Evolutionary conservation across 176 grass and related monocot species (phyloP).

Genomic region (Hsuehochloa calcarea): DNA sequence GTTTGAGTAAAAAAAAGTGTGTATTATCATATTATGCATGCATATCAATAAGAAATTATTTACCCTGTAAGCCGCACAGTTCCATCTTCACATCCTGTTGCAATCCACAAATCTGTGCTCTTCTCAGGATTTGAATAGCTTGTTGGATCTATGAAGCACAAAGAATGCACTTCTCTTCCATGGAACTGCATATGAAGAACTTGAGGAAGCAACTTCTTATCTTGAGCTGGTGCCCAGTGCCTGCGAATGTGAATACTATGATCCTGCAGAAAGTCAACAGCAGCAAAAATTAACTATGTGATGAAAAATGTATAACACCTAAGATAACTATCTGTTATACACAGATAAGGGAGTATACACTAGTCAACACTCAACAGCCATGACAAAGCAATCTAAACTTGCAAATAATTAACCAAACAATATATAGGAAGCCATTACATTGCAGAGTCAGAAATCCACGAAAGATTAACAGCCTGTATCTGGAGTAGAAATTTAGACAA

Average conservation of each 20-base stretch:
- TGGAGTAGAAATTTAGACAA: background rate
- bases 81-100: conserved; percentile 95
- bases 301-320: background rate
- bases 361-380: background rate
- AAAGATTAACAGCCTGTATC: background rate
- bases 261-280: conserved; percentile 54
- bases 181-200: conserved; percentile 85
- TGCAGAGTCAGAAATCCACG: background rate
- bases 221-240: conserved; percentile 53
- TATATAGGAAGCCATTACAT: background rate
- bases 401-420: background rate
- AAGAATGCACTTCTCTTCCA: conserved; percentile 90
- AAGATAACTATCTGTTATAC: background rate
- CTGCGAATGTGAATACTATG: conserved; percentile 75
- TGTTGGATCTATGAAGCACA: conserved; percentile 66
- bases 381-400: conserved; percentile 1
- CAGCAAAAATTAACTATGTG: background rate
- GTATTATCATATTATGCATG: background rate
- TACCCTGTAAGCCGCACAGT: conserved; percentile 86
- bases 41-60: conserved; percentile 1
- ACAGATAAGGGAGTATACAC: background rate
- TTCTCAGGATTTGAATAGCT: conserved; percentile 36
- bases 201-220: conserved; percentile 70
- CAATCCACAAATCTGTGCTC: conserved; percentile 47
- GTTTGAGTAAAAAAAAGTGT: background rate